A percentile compares a stretch with the other conserved stretches of the same genome.
Evolutionary conservation across 192 early-diverging fungal species (phyloP).

Genomic region (Allomyces macrogynus): DNA sequence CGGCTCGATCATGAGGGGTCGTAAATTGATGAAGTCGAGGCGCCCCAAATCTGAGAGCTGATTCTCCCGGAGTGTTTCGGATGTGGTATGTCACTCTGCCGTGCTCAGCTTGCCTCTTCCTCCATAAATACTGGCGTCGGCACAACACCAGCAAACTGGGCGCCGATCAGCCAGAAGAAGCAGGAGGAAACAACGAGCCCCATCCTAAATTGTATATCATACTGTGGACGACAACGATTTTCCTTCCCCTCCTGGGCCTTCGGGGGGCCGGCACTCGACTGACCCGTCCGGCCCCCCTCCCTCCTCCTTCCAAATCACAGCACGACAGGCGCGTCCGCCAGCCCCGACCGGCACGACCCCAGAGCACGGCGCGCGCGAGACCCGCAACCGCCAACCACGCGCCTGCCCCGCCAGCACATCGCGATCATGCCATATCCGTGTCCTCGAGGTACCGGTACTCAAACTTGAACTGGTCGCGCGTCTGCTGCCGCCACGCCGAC

Average conservation of each 20-base stretch:
- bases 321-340: neutral
- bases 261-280: too few species aligned
- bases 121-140: too few species aligned
- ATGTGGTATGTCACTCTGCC: too few species aligned
- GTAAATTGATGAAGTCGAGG: neutral
- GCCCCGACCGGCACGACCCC: neutral
- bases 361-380: neutral
- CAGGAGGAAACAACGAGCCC: neutral
- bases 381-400: neutral
- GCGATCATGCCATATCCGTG: conserved; percentile 39
- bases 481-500: conserved; percentile 86
- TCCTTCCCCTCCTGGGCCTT: too few species aligned
- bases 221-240: too few species aligned
- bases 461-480: conserved; percentile 89
- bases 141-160: too few species aligned
- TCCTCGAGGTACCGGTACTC: conserved; percentile 79
- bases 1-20: neutral
- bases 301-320: neutral
- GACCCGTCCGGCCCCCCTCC: too few species aligned
- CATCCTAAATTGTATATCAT: neutral
- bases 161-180: neutral
- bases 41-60: too few species aligned
- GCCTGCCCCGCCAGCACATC: neutral
- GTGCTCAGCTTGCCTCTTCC: too few species aligned
- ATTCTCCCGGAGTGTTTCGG: too few species aligned